Evolutionary conservation across 2,329 filamentous ascomycete species (phyloP).

Genomic region (Phyllosticta citrichinensis): DNA sequence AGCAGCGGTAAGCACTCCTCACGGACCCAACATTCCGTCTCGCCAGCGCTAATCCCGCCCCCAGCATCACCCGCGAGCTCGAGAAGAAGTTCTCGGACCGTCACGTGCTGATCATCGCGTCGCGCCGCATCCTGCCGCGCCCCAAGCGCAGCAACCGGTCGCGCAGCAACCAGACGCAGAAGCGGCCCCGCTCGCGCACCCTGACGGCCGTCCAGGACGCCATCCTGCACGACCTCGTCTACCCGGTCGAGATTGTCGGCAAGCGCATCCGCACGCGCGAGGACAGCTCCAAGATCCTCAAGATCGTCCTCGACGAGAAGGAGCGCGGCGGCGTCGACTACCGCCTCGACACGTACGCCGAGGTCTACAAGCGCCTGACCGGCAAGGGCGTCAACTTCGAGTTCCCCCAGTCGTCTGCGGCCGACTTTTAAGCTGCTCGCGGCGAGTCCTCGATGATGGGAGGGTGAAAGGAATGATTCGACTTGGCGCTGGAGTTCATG

Average conservation of each 20-base stretch:
- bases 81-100: conserved; percentile 99
- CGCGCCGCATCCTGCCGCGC: conserved; percentile 95
- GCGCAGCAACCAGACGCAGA: conserved; percentile 94
- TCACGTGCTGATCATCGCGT: conserved; percentile 97
- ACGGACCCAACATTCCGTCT: neutral
- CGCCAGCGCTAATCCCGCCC: conserved; percentile 6
- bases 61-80: conserved; percentile 95
- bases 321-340: conserved; percentile 99
- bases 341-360: conserved; percentile 97
- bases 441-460: conserved; percentile 19
- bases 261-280: conserved; percentile 98
- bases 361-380: conserved; percentile 97
- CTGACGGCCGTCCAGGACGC: conserved; percentile 98
- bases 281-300: conserved; percentile 96
- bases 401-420: conserved; percentile 76
- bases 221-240: conserved; percentile 96
- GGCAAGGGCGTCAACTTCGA: conserved; percentile 96
- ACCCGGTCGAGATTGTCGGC: conserved; percentile 99
- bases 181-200: conserved; percentile 95
- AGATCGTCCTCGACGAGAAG: conserved; percentile 99
- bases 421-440: conserved; percentile 62
- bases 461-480: conserved; percentile 6
- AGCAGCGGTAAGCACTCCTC: conserved; percentile 77
- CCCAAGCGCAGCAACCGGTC: conserved; percentile 97
- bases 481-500: too few species aligned